Evolutionary conservation across 202 grass and related monocot species (phyloP).

Genomic region (Thinopyrum obtusiflorum): DNA sequence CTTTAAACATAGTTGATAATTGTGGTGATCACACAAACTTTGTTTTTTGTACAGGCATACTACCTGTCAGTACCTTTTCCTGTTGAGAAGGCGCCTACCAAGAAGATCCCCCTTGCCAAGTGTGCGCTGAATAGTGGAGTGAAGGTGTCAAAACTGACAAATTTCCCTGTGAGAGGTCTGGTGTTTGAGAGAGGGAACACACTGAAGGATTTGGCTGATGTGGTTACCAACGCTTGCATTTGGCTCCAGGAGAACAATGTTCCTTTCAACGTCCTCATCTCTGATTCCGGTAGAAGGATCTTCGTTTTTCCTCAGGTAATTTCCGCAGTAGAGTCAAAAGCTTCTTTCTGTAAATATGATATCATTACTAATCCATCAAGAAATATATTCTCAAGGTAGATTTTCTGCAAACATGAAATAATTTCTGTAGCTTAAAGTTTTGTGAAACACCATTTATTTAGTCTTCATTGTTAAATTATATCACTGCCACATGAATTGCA

Average conservation of each 20-base stretch:
- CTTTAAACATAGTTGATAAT: background rate
- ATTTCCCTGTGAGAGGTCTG: slow-evolving; percentile 71
- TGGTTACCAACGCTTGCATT: slow-evolving; percentile 62
- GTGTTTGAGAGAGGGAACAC: slow-evolving; percentile 60
- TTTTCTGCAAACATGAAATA: background rate
- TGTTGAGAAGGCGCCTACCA: slow-evolving; percentile 61
- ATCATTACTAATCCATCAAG: background rate
- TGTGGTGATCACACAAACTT: background rate
- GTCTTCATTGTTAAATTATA: background rate
- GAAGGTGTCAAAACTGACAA: slow-evolving; percentile 53
- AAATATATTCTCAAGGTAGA: background rate
- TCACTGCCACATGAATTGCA: background rate
- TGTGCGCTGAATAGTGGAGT: slow-evolving; percentile 39
- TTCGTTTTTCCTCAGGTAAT: slow-evolving; percentile 83
- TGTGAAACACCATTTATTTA: background rate
- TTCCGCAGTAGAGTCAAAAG: background rate
- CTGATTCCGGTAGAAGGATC: slow-evolving; percentile 56
- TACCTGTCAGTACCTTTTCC: slow-evolving; percentile 55
- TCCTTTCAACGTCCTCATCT: slow-evolving; percentile 72
- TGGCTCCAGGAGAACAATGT: slow-evolving; percentile 80
- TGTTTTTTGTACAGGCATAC: slow-evolving; percentile 49
- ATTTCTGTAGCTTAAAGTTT: background rate
- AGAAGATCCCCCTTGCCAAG: slow-evolving; percentile 46
- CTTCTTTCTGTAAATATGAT: background rate
- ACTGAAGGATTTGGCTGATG: slow-evolving; percentile 57